Conservation (phyloP, 352 stramenopile species). For the Globisporangium paddicum region DNA sequence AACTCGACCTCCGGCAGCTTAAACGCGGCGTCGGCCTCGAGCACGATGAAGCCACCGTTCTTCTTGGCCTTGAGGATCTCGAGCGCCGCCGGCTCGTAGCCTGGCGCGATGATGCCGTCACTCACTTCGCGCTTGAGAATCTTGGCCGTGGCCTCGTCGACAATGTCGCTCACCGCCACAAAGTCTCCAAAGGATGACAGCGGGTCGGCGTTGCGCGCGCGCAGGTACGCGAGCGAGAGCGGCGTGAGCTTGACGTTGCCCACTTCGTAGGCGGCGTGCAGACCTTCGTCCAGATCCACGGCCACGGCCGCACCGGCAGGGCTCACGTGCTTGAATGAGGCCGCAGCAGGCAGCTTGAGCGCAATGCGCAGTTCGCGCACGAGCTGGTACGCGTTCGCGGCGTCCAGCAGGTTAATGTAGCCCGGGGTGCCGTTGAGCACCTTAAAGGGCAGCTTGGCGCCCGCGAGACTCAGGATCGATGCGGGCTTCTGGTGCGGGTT, state of each 20-base stretch:
- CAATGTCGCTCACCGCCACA: constrained; percentile 96
- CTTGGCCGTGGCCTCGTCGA: constrained; percentile 97
- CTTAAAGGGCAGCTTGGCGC: constrained; percentile 79
- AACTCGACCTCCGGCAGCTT: constrained; percentile 94
- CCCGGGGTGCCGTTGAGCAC: constrained; percentile 93
- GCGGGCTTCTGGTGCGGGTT: constrained; percentile 99
- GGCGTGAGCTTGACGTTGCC: constrained; percentile 91
- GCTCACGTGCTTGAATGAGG: constrained; percentile 99
- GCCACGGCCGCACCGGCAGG: constrained; percentile 96
- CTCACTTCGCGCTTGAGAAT: constrained; percentile 99
- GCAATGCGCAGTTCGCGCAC: constrained; percentile 95
- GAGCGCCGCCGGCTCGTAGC: constrained; percentile 96
- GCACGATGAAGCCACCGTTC: constrained; percentile 98
- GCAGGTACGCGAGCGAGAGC: constrained; percentile 96
- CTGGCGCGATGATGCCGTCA: constrained; percentile 98
- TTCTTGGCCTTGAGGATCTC: constrained; percentile 99
- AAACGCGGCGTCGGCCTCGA: constrained; percentile 94
- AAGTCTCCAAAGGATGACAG: constrained; percentile 99
- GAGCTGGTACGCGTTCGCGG: constrained; percentile 98
- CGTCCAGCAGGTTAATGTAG: constrained; percentile 99
- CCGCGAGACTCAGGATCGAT: constrained; percentile 61
- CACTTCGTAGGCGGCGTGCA: constrained; percentile 95
- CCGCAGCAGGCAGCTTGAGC: constrained; percentile 91
- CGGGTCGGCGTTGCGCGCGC: constrained; percentile 98
- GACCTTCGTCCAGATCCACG: constrained; percentile 92